Evolutionary conservation across 2,329 filamentous ascomycete genomes (phyloP).

Genomic region (Alternaria ethzedia): DNA sequence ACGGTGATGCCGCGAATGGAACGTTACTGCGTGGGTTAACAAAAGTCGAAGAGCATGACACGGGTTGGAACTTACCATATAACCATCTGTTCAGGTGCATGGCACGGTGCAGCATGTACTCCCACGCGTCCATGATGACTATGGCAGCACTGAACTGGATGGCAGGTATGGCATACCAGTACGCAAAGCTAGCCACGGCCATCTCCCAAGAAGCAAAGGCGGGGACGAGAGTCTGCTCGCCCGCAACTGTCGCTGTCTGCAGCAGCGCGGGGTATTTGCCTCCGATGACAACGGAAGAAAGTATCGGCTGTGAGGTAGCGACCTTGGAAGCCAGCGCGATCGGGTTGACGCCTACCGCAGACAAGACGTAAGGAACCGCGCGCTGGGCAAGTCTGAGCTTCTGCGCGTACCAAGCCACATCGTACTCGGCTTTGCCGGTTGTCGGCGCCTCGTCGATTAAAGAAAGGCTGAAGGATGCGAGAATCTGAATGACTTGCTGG

Average conservation of each 20-base stretch:
- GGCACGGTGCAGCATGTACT: slow-evolving; percentile 93
- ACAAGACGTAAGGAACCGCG: slow-evolving; percentile 74
- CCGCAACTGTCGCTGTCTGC: slow-evolving; percentile 62
- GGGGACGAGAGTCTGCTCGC: slow-evolving; percentile 62
- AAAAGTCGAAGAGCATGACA: neutral
- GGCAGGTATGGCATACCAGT: slow-evolving; percentile 77
- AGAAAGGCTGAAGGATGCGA: slow-evolving; percentile 70
- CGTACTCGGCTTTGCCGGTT: slow-evolving; percentile 79
- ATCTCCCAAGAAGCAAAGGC: slow-evolving; percentile 88
- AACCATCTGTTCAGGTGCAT: slow-evolving; percentile 99
- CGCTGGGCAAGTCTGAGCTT: slow-evolving; percentile 80
- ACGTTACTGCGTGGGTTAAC: slow-evolving; percentile 65
- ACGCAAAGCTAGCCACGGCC: slow-evolving; percentile 74
- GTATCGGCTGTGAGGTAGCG: slow-evolving; percentile 70
- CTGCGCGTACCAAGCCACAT: slow-evolving; percentile 88
- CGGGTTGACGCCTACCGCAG: slow-evolving; percentile 77
- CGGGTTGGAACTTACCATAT: slow-evolving; percentile 71
- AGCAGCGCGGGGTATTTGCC: slow-evolving; percentile 79
- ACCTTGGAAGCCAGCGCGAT: slow-evolving; percentile 76
- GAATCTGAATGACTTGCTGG: slow-evolving; percentile 88
- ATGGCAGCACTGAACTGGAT: slow-evolving; percentile 79
- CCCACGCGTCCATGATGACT: slow-evolving; percentile 89
- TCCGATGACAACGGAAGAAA: slow-evolving; percentile 78
- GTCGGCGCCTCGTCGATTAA: slow-evolving; percentile 76
- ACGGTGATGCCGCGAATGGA: slow-evolving; percentile 94